These are phyloP conservation scores for Salmacisia buchloeana DNA, from an alignment of 1,284 basidiomycete species.

Conservation along the genomic window DNA sequence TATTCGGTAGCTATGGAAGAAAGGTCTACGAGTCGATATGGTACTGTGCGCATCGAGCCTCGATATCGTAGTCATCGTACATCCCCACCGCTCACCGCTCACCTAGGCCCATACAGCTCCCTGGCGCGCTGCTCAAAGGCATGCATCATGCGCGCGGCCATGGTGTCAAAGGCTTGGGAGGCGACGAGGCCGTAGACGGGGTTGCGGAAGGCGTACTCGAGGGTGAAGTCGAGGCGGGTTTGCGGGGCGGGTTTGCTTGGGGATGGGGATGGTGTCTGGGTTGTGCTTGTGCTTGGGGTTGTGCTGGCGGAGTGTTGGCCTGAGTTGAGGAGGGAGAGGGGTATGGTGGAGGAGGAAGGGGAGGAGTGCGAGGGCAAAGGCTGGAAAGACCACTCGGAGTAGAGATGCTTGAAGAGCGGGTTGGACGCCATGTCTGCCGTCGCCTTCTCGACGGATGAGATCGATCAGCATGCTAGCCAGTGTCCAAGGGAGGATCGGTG, in stretches of 20 bases:
- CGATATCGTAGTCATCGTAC: too few relatives aligned
- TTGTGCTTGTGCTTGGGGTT: background rate
- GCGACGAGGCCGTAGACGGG: constrained; percentile 78
- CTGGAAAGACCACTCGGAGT: constrained; percentile 61
- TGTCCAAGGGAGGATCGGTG: constrained; percentile 16
- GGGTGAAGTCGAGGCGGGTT: constrained; percentile 45
- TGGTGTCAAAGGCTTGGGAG: constrained; percentile 74
- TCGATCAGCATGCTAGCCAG: constrained; percentile 1
- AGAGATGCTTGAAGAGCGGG: constrained; percentile 76
- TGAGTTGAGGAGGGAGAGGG: constrained; percentile 6
- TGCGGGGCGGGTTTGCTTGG: background rate
- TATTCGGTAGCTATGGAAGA: too few relatives aligned
- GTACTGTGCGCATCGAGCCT: too few relatives aligned
- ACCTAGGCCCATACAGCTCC: constrained; percentile 32
- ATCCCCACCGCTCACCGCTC: too few relatives aligned
- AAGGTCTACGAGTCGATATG: too few relatives aligned
- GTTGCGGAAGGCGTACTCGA: constrained; percentile 79
- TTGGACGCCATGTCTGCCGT: constrained; percentile 66
- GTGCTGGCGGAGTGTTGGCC: background rate
- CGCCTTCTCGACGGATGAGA: constrained; percentile 57
- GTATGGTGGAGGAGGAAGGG: constrained; percentile 5
- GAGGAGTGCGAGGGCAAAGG: constrained; percentile 12
- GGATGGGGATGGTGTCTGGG: background rate
- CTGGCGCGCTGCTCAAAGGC: constrained; percentile 81
- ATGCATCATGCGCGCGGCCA: constrained; percentile 80